These are phyloP conservation scores for Xylaria sp. DNA, from an alignment of 495 filamentous ascomycete species.

Conservation along the genomic window DNA sequence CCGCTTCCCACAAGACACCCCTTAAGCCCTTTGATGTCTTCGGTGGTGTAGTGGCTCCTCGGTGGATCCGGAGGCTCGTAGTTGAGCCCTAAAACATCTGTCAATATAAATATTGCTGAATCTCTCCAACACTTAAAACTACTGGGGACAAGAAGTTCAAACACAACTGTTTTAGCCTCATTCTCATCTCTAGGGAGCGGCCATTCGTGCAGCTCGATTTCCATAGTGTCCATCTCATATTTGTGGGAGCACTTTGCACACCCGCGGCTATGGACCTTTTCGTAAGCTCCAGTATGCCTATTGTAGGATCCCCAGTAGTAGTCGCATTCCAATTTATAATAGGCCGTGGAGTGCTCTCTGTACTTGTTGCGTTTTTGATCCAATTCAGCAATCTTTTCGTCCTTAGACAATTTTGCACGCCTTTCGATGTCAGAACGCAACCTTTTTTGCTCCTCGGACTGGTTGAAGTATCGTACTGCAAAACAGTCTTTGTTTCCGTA, in stretches of 20 bases:
- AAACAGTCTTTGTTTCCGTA: conserved; percentile 48
- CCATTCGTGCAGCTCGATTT: conserved; percentile 64
- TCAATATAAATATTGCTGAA: conserved; percentile 49
- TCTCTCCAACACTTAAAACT: conserved; percentile 61
- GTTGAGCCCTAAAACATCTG: conserved; percentile 40
- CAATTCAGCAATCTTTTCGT: conserved; percentile 52
- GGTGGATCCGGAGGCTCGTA: background rate
- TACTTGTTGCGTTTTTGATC: conserved; percentile 41
- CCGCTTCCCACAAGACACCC: too few relatives aligned
- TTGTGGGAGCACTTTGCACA: conserved; percentile 43
- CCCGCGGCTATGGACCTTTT: background rate
- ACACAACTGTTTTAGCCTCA: conserved; percentile 56
- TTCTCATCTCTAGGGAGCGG: conserved; percentile 53
- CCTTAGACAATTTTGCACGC: conserved; percentile 36
- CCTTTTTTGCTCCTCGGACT: conserved; percentile 51
- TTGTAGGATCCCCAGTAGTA: too few relatives aligned
- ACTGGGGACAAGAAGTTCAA: conserved; percentile 60
- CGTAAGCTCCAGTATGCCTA: conserved; percentile 10
- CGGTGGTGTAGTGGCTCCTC: background rate
- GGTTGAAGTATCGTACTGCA: conserved; percentile 59
- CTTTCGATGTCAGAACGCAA: conserved; percentile 48
- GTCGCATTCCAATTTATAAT: conserved; percentile 35
- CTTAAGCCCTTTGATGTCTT: background rate
- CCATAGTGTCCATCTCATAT: conserved; percentile 40
- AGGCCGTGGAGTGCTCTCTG: conserved; percentile 35